phyloP scores from a whole-genome alignment of 225 moss, liverwort and hornwort genomes.

The Neckera pumila region DNA sequence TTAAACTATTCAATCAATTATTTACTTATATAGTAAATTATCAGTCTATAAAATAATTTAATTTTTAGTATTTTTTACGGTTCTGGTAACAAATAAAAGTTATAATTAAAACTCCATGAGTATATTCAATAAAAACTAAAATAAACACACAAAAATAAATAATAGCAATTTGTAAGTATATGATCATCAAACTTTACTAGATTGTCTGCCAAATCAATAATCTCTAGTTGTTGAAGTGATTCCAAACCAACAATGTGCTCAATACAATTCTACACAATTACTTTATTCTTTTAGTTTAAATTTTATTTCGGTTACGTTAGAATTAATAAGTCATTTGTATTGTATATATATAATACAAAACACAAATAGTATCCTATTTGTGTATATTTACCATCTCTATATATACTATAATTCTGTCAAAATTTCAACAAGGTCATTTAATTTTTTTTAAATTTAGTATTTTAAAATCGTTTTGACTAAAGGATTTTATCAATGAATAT shows the following conservation, averaged over 20 bases:
- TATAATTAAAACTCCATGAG: too few species aligned
- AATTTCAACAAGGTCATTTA: not conserved
- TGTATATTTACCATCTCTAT: too few species aligned
- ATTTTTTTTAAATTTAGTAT: not conserved
- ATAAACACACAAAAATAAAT: not conserved
- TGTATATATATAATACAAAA: too few species aligned
- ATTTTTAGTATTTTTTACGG: too few species aligned
- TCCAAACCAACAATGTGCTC: slow-evolving; percentile 57
- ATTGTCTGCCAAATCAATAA: slow-evolving; percentile 69
- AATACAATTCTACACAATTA: slow-evolving; percentile 46
- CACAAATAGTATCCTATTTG: not conserved
- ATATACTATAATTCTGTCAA: not conserved
- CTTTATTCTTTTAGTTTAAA: not conserved
- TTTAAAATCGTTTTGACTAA: not conserved
- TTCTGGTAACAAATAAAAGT: not conserved
- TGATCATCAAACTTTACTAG: slow-evolving; percentile 3
- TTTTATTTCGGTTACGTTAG: not conserved
- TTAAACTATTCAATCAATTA: not conserved
- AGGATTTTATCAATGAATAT: not conserved
- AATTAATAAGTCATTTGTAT: not conserved
- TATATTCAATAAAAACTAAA: not conserved
- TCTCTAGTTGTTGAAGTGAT: slow-evolving; percentile 44
- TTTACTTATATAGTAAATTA: not conserved
- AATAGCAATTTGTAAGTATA: not conserved
- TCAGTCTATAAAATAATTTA: too few species aligned